Evolutionary conservation across 495 filamentous ascomycete genomes (phyloP), one percentile per base, ranked within the genome.

Genomic region (Penicillium malachiteum): DNA sequence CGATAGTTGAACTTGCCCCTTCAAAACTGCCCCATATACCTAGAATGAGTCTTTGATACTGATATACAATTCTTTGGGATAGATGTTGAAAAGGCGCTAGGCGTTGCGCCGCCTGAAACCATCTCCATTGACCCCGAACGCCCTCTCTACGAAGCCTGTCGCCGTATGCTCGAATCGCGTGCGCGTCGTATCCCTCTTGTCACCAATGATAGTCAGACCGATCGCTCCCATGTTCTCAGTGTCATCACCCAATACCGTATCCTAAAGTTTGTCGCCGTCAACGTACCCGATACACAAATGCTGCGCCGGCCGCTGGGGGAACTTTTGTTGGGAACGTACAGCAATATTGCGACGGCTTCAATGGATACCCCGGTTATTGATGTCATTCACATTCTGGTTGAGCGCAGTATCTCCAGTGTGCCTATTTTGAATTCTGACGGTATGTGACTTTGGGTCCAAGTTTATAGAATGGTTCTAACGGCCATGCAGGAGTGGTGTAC

Each of bases 211-310:
- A 92, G 96, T 68, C 95, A 99, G 73, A 97, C 94, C 7, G 84
- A 88, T 49, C 83, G 92, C 45, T 83, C 93, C 57, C 94, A 92
- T 78, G 93, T 99, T 2, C 90, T 97, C 50, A 96, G 90, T 60
- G 93, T 99, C 33, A 84, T 99, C 38, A 99, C 94, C 11, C 94
- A 99, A 70, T 99, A 97, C 69, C 87, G 94, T 46, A 97, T 99
- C 58, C 81, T 99, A 52, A 97, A 97, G 67, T 99, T 99, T 63
- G 92, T 99, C 35, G 92, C 95, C 10, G 94, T 99, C 75, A 99
- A 97, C 68, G 92, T 97, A 34, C 82, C 82, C 46, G 87, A 97
- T 69, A 97, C 92, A 8, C 86, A 92, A 71, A 84, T 91, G 74
- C 76, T 99, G 43, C 87, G 90, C 64, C 96, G 95, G 71, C 86